Evolutionary conservation across 1,139 yeast genomes (phyloP), one percentile per base, ranked within the genome.

Genomic region (Fermentozyma sake): DNA sequence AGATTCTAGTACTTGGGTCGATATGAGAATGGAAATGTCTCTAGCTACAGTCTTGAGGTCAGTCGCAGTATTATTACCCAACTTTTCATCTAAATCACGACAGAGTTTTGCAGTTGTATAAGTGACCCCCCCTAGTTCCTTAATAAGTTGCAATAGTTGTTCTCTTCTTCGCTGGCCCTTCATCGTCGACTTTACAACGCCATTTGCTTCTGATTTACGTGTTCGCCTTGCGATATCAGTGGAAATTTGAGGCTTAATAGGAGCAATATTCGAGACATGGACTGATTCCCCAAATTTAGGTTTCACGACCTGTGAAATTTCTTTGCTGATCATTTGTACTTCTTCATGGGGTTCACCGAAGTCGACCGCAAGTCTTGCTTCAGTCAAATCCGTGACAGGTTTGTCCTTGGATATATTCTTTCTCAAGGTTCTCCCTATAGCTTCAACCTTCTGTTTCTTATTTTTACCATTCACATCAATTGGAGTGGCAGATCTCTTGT

Each of bases 11-110:
- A 45, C 48, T 2, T 50, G 48, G 1, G 39, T 24, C 4, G 41
- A 26, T 3, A 37, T 41, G 9, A 51, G 37, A n/a, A 34, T 32
- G 2, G 41, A 27, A 1, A 70, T 59, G 42, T 73, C 79, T 26
- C 73, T 55, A 2, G 60, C 58, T 6, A 72, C 32, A 0, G 80
- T 74, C 32, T 65, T 66, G 30, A 58, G 53, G 42, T 73, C 80
- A 3, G 75, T 65, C 1, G 42, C 32, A 8, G 73, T 67, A 3
- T 52, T 44, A 14, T 47, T 50, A 3, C 58, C 59, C 26, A 72
- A 41, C 10, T 42, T 33, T 23, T 48, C 45, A 27, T 72, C 73
- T 11, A 73, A 36, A 7, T 36, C 31, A 12, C 66, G 50, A 24
- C 63, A 47, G 13, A 72, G 49, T 10, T 50, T 51, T 6, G 48